A percentile compares a stretch with the other conserved stretches of the same genome.
Conservation (phyloP, 805 yeast species). For the Naumovozyma baii region DNA sequence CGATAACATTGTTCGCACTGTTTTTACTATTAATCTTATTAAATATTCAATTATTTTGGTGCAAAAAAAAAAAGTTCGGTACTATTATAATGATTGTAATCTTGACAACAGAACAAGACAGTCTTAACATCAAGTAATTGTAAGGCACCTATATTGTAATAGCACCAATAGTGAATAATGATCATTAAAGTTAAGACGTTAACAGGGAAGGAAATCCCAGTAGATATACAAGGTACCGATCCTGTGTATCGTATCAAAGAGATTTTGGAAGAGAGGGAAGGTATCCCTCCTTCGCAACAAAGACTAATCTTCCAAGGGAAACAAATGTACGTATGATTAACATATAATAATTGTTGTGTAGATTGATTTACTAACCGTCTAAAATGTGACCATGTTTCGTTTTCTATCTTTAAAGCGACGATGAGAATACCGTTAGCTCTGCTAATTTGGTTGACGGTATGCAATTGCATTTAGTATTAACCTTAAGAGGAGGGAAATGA, state of each 20-base stretch:
- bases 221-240: slow-evolving; percentile 29
- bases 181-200: slow-evolving; percentile 24
- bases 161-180: slow-evolving; percentile 8
- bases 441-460: slow-evolving; percentile 80
- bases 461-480: slow-evolving; percentile 80
- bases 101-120: background rate
- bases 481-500: slow-evolving; percentile 74
- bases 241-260: slow-evolving; percentile 69
- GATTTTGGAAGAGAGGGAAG: slow-evolving; percentile 89
- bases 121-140: background rate
- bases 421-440: slow-evolving; percentile 59
- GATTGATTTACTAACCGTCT: slow-evolving; percentile 10
- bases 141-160: no score
- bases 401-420: slow-evolving; percentile 43
- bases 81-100: no score
- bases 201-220: slow-evolving; percentile 31
- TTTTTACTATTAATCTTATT: background rate
- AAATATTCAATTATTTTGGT: no score
- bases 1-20: slow-evolving; percentile 55
- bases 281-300: slow-evolving; percentile 94
- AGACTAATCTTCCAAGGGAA: slow-evolving; percentile 83
- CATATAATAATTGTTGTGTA: no score
- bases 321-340: slow-evolving; percentile 52
- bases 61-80: background rate
- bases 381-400: slow-evolving; percentile 16